Evolutionary conservation across 2,329 filamentous ascomycete genomes (phyloP).

Genomic region (Leptographium galeiforme): DNA sequence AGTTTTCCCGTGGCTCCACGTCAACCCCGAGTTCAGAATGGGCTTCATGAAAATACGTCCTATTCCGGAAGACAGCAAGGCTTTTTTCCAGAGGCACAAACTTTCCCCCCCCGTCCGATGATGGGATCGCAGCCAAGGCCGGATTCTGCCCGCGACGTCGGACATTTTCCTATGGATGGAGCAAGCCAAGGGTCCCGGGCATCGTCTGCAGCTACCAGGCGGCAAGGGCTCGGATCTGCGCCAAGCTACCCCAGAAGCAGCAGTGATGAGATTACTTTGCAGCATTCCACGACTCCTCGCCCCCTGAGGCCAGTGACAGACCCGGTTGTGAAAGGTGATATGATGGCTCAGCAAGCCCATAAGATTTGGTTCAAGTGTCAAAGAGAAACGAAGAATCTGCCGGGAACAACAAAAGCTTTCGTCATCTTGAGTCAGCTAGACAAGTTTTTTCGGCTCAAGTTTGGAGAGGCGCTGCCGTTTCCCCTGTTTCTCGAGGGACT

Average conservation of each 20-base stretch:
- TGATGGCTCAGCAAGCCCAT: conserved; percentile 40
- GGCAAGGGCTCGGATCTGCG: no score
- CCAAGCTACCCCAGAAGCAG: no score
- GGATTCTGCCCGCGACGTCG: no score
- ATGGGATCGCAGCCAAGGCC: no score
- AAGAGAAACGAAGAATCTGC: conserved; percentile 44
- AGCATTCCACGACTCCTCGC: no score
- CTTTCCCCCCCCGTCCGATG: background rate
- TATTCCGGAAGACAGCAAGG: background rate
- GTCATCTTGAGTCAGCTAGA: conserved; percentile 51
- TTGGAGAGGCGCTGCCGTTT: conserved; percentile 42
- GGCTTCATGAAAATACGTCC: background rate
- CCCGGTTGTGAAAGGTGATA: conserved; percentile 20
- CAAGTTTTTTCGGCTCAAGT: conserved; percentile 42
- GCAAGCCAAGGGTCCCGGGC: no score
- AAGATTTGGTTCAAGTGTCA: conserved; percentile 48
- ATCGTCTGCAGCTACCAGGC: no score
- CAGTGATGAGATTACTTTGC: no score
- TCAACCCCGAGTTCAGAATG: background rate
- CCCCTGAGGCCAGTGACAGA: no score
- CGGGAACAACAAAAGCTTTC: conserved; percentile 44
- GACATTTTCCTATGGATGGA: no score
- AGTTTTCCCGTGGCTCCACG: background rate
- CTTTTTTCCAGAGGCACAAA: background rate
- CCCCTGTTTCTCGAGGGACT: conserved; percentile 45